phyloP scores from a whole-genome alignment of 306 rosid species.

The Ceratonia siliqua region DNA sequence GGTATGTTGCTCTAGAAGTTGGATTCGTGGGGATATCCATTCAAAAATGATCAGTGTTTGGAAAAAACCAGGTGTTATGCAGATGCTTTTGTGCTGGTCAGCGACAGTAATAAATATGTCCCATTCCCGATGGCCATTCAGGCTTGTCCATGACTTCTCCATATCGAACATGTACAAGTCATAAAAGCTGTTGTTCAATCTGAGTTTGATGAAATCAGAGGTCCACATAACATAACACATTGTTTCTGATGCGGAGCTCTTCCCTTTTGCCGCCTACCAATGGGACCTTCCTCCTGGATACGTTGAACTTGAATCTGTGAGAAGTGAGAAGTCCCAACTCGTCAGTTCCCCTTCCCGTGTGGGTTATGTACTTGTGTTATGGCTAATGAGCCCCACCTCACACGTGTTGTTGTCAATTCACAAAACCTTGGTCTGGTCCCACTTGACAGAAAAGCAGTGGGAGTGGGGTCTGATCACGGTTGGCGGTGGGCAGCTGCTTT shows the following conservation, averaged over 20 bases:
- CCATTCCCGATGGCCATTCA: constrained; percentile 25
- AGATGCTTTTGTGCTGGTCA: constrained; percentile 31
- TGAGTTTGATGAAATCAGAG: not conserved
- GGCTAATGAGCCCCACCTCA: constrained; percentile 36
- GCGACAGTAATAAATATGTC: constrained; percentile 25
- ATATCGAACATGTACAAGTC: not conserved
- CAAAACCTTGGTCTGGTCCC: constrained; percentile 35
- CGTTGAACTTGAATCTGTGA: too few species aligned
- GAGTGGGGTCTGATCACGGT: constrained; percentile 30
- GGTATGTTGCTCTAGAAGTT: constrained; percentile 13
- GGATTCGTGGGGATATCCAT: constrained; percentile 9
- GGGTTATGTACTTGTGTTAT: too few species aligned
- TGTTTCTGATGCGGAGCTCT: not conserved
- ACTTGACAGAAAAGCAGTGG: not conserved
- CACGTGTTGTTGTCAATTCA: constrained; percentile 46
- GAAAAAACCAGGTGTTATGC: not conserved
- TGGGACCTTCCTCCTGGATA: too few species aligned
- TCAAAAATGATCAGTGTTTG: constrained; percentile 9
- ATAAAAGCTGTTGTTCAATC: not conserved
- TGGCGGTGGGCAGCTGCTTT: constrained; percentile 29
- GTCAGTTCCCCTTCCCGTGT: constrained; percentile 9
- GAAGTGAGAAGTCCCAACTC: too few species aligned
- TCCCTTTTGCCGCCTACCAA: not conserved
- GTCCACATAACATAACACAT: constrained; percentile 1
- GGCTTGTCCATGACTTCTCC: not conserved